phyloP scores from a whole-genome alignment of 75 land plant species.

The Pinus albicaulis region DNA sequence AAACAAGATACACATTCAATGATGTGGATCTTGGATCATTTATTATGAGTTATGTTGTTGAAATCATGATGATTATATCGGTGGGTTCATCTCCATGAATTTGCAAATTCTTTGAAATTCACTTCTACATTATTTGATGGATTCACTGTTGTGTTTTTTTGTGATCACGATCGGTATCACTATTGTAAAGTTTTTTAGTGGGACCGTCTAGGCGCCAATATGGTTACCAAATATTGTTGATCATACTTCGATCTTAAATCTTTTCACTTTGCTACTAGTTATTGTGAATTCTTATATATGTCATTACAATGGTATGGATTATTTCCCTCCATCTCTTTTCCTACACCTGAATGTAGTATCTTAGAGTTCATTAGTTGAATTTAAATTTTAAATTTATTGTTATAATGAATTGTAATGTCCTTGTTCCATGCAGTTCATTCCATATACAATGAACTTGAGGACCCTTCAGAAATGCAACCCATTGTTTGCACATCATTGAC shows the following conservation, averaged over 20 bases:
- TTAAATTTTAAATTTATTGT: background rate
- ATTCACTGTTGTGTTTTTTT: conserved; percentile 80
- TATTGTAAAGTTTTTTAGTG: conserved; percentile 48
- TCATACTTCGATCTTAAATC: conserved; percentile 58
- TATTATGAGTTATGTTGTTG: background rate
- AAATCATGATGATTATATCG: background rate
- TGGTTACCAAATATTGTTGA: conserved; percentile 60
- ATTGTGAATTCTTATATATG: conserved; percentile 89
- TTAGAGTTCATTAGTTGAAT: background rate
- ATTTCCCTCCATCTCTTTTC: background rate
- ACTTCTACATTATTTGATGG: conserved; percentile 88
- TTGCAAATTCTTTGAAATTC: conserved; percentile 77
- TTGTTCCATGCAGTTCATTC: too few relatives aligned
- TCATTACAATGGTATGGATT: conserved; percentile 76
- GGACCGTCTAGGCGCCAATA: conserved; percentile 46
- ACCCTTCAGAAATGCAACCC: too few relatives aligned
- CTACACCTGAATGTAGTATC: background rate
- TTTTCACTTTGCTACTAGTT: conserved; percentile 85
- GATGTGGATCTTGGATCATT: background rate
- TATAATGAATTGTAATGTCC: too few relatives aligned
- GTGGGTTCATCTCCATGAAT: background rate
- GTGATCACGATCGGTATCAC: conserved; percentile 68
- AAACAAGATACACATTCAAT: background rate
- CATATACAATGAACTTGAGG: too few relatives aligned
- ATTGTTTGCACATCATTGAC: too few relatives aligned